Evolutionary conservation across 345 rosid genomes (phyloP), one percentile per base, ranked within the genome.

Genomic region (Carallia pectinifolia): DNA sequence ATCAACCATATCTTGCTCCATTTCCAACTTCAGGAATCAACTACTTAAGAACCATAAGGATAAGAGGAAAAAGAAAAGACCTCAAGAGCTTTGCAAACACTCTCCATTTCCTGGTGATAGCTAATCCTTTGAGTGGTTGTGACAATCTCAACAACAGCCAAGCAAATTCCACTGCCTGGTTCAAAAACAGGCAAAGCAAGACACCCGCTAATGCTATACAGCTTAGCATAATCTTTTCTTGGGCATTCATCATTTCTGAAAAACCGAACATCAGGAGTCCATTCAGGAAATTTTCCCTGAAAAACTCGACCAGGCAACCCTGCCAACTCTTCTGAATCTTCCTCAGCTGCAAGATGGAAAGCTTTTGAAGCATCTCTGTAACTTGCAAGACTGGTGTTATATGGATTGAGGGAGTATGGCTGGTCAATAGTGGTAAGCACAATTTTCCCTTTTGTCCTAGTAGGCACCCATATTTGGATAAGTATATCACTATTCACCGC

Each of bases 241-340:
- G 88, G 96, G 74, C 90, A 92, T 69, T 92, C 96, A 40, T 87
- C 85, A 7, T 76, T 84, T 70, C 77, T 76, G 73, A 92, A 92
- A 78, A 80, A 89, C 30, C 91, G 89, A 69, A 89, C 97, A 84
- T 92, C 96, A 69, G 97, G 97, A 30, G 96, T 92, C 93, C 93
- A 89, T 77, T 92, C 97, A 23, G 97, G 96, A 66, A 88, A 65
- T 79, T 83, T 87, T 69, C 77, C 83, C 68, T 82, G 68, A 84
- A 68, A 92, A 37, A 88, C 96, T 23, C 97, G 88, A 74, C 93
- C 93, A 0, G 90, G 97, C 76, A 92, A 78, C 68, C 97, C 96
- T 30, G 78, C 79, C 6, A 80, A 79, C 16, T 86, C 88, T 56
- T 82, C 76, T 6, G 87, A 78, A 64, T 77, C 89, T 66, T 78